Conservation (phyloP, 345 rosid species). For the Moricandia arvensis region DNA sequence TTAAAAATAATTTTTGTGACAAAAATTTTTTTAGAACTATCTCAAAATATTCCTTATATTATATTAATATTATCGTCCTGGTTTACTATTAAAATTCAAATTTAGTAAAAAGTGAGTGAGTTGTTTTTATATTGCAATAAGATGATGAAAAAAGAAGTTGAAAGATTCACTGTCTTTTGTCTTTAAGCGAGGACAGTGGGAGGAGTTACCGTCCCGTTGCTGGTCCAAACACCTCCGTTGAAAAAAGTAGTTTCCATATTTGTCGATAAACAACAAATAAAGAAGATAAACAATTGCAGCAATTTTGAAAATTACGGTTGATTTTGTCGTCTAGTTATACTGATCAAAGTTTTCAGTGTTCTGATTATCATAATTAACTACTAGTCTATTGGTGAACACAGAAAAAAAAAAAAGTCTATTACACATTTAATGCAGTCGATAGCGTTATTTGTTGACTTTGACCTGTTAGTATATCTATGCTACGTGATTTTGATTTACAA, state of each 20-base stretch:
- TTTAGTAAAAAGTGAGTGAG: neutral
- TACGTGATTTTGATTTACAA: no score
- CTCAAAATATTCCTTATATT: no score
- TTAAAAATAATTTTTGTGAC: no score
- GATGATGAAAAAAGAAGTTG: neutral
- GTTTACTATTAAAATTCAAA: neutral
- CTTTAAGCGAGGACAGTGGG: conserved; percentile 14
- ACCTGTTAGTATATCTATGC: neutral
- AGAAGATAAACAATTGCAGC: conserved; percentile 12
- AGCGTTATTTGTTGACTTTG: conserved; percentile 28
- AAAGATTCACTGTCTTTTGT: conserved; percentile 8
- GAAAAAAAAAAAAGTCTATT: no score
- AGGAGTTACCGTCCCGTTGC: conserved; percentile 19
- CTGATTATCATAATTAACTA: conserved; percentile 5
- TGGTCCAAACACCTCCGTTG: conserved; percentile 18
- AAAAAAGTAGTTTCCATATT: conserved; percentile 13
- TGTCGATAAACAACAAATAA: conserved; percentile 14
- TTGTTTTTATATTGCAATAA: neutral
- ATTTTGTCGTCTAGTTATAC: conserved; percentile 25
- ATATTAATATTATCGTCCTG: neutral
- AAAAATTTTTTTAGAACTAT: no score
- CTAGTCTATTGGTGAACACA: no score
- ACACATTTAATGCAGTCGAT: conserved; percentile 25
- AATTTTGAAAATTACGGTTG: conserved; percentile 13
- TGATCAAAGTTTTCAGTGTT: neutral